Conservation (phyloP, 208 protist species). For the Leishmania tarentolae region DNA sequence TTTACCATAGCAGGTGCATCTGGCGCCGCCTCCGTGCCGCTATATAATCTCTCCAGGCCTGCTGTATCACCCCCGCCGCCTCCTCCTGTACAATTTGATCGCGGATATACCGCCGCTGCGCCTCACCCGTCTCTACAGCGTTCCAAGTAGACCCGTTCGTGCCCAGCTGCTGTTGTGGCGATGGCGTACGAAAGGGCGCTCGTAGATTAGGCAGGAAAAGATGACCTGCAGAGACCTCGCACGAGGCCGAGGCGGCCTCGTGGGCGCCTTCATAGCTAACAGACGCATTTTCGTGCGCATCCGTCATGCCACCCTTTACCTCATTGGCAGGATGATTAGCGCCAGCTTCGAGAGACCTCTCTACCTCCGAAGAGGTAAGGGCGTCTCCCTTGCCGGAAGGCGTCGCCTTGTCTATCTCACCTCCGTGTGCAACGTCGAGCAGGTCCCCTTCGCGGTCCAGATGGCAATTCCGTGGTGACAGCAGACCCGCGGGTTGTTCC, state of each 20-base stretch:
- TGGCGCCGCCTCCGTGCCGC: slow-evolving; percentile 7
- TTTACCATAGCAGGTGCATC: neutral
- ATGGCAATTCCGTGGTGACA: neutral
- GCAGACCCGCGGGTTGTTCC: neutral
- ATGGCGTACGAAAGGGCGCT: neutral
- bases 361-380: neutral
- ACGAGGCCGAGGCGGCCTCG: neutral
- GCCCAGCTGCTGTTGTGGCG: neutral
- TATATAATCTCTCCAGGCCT: slow-evolving; percentile 28
- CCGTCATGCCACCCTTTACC: neutral
- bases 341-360: neutral
- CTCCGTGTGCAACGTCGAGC: neutral
- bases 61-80: slow-evolving; percentile 62
- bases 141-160: neutral
- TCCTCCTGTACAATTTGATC: slow-evolving; percentile 47
- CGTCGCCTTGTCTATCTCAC: neutral
- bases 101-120: slow-evolving; percentile 29
- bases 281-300: neutral
- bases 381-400: neutral
- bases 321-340: neutral
- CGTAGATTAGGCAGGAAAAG: neutral
- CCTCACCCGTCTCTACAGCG: slow-evolving; percentile 8
- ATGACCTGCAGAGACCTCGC: neutral
- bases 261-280: neutral
- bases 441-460: neutral